Conservation (phyloP, 2,329 filamentous ascomycete species). For the Magnaporthiopsis incrustans region DNA sequence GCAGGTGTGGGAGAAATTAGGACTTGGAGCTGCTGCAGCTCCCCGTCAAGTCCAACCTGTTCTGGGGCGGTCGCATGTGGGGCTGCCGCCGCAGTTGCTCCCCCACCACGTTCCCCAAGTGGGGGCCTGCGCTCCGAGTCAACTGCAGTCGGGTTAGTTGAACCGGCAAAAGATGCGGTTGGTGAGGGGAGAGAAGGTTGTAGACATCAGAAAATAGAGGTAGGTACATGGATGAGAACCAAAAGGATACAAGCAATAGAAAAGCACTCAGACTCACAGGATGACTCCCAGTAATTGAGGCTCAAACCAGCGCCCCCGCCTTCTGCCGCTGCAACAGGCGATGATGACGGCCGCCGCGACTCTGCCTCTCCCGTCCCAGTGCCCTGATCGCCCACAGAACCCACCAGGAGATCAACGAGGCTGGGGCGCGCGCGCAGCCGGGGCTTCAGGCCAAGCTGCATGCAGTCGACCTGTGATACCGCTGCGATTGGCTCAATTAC, state of each 20-base stretch:
- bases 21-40: conserved; percentile 4
- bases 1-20: conserved; percentile 3
- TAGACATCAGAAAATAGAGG: too few relatives aligned
- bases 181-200: too few relatives aligned
- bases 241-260: too few relatives aligned
- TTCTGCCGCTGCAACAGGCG: conserved; percentile 1
- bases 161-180: too few relatives aligned
- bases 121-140: too few relatives aligned
- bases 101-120: not conserved
- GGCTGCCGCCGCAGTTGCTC: not conserved
- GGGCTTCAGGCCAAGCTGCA: conserved; percentile 6
- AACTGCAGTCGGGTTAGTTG: too few relatives aligned
- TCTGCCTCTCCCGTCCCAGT: not conserved
- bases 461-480: not conserved
- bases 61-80: not conserved
- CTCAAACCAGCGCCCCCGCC: too few relatives aligned
- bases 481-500: too few relatives aligned
- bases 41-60: not conserved
- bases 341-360: conserved; percentile 5
- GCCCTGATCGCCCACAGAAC: not conserved
- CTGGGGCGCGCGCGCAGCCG: conserved; percentile 4
- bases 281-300: too few relatives aligned
- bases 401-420: conserved; percentile 5
- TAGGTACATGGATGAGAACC: too few relatives aligned
- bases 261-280: too few relatives aligned